Percentiles rank a stretch among this genome's conserved stretches.
Conservation (phyloP, 1,284 basidiomycete species). For the Erythrobasidium hasegawianum region DNA sequence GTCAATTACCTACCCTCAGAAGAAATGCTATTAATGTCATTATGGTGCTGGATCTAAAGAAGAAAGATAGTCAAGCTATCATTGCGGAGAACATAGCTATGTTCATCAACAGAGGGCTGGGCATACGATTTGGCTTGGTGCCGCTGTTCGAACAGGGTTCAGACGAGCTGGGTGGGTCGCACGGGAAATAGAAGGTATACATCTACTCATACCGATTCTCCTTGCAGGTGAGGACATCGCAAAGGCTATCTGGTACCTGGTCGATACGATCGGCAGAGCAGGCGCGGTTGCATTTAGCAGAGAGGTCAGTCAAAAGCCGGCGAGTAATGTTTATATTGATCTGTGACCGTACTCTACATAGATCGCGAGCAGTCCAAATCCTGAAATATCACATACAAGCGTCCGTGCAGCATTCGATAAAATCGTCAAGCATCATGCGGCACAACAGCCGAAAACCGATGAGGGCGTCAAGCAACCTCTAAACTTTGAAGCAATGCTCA, state of each 20-base stretch:
- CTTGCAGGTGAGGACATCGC: conserved; percentile 68
- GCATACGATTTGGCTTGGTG: conserved; percentile 77
- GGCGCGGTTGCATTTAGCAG: conserved; percentile 54
- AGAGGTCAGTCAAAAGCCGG: too few relatives aligned
- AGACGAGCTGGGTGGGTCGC: conserved; percentile 11
- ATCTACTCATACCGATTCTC: too few relatives aligned
- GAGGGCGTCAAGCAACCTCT: background rate
- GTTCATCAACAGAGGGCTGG: conserved; percentile 67
- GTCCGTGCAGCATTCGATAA: conserved; percentile 45
- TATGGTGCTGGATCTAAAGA: conserved; percentile 71
- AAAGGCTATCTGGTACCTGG: conserved; percentile 64
- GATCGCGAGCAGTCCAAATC: background rate
- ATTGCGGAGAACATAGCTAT: conserved; percentile 61
- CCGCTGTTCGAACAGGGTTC: conserved; percentile 57
- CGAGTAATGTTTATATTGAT: too few relatives aligned
- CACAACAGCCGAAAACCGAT: background rate
- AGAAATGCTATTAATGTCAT: conserved; percentile 78
- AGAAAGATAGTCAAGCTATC: conserved; percentile 59
- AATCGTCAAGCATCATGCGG: conserved; percentile 41
- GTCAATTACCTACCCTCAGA: conserved; percentile 67
- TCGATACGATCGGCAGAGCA: conserved; percentile 61
- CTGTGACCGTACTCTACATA: too few relatives aligned
- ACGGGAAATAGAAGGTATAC: too few relatives aligned
- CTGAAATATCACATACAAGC: conserved; percentile 39
- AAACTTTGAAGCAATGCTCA: conserved; percentile 30